Evolutionary conservation across 768 basidiomycete species (phyloP), one percentile per base, ranked within the genome.

Genomic region (Boletus pseudopeckii): DNA sequence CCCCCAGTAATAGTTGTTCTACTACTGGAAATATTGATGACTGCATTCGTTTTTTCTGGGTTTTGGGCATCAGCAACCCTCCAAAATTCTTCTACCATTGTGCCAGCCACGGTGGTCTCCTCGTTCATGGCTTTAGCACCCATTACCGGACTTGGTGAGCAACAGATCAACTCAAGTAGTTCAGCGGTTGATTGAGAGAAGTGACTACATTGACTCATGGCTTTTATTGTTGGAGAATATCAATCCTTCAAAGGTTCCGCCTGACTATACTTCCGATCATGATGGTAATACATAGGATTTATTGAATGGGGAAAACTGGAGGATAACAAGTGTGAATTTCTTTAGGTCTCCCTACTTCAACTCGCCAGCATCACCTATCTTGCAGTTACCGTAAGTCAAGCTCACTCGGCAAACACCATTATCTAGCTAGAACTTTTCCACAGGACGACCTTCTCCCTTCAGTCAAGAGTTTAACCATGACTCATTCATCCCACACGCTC

Each of bases 161-260:
- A 8, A 30, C 30, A 28, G 14, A 37, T 22, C 1, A 1, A 0
- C 8, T 32, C 28, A 4, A 4, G 38, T 26, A 2, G 7, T 20
- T 20, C 10, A 3, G n/a, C 15, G 8, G 10, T 41, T 55, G 8
- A 61, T 18, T 1, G 0, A 40, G 5, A 20, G 13, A 9, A 58
- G 64, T 65, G 13, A 59, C 56, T 7, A 54, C 50, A 10, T 6
- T 59, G 20, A 56, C 55, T 2, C 66, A 68, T 7, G 48, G 60
- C 7, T 65, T 65, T 30, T 60, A 48, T 49, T 65, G 60, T 39
- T 68, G 64, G 66, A 43, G 57, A 49, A 60, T 68, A 54, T 44
- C 50, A 20, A 41, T 26, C 10, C 46, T 65, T 18, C 28, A 33
- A 7, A 46, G 11, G 36, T 57, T 22, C 1, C 17, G 7, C 28